Base-by-base conservation (phyloP, 352 stramenopile genomes). In the Globisporangium heterothallicum region DNA sequence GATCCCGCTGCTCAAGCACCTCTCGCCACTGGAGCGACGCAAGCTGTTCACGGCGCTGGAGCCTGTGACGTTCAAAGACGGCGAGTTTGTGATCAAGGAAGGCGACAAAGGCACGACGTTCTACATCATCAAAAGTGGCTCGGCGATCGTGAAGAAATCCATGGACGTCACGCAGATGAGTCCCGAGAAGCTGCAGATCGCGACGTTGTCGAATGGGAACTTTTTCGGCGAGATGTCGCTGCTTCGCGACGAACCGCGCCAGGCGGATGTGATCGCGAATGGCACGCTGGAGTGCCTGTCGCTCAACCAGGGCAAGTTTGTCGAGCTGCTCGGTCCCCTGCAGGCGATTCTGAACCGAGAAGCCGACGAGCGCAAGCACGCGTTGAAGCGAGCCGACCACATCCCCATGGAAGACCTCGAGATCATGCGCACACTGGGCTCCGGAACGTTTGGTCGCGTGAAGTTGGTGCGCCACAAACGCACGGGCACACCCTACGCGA, bases 391-490 rank as follows among this genome's bases (percentile, higher is more conserved):
- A 43, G 56, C 66, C 25, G 54, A 64, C 9, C 53, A 59, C 0
- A 78, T 93, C 18, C 55, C 72, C 21, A 51, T 96, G 30, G 68
- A 81, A 0, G 82, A 97, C n/a, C 68, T 98, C 0, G 58, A 88
- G 38, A 60, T 86, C 12, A 59, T 96, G 42, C 72, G 83, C 13
- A 95, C 94, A 16, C 72, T 99, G 6, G 95, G 95, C 44, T 85
- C 95, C 16, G 95, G 95, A 35, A 98, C 95, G 0, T 98, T 98
- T 70, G 94, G 95, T 16, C 89, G 93, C 26, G 94, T 98, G 4
- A 97, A 95, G 66, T 65, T 98, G 9, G 88, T 97, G 3, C 78
- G 79, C 16, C 82, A 98, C 66, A 81, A 78, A 29, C 30, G 45
- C 6, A 85, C 75, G n/a, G 77, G 74, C 21, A 63, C 77, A 10